Base-by-base conservation (phyloP, 495 filamentous ascomycete species). In the Hypoxylon cercidicola region DNA sequence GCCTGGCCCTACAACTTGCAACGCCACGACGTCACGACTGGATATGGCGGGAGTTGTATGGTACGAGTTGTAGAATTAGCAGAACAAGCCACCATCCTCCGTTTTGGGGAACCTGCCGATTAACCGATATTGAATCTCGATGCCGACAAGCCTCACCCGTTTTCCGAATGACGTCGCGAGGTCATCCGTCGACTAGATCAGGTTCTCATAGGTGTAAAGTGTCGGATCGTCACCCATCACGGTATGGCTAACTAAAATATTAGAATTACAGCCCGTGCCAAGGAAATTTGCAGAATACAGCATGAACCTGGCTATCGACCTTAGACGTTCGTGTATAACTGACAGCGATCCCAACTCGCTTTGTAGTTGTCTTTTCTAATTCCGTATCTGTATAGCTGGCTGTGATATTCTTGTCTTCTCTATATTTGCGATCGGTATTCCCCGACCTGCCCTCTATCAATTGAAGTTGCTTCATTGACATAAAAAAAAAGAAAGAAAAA, bases 1-100 rank as follows among this genome's bases (percentile, higher is more conserved):
- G 40, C 53, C 19, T 19, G 16, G 20, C 45, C 11, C 15, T 19
- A 25, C 45, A 16, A 59, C 43, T 18, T 55, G 48, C 55, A 55
- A 59, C 64, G 67, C 66, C 70, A 67, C 70, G 67, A 72, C 70
- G 66, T 70, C 70, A 72, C 69, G 43, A 28, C 53, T 62, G 48
- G 23, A 45, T 16, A 62, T 49, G 41, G 51, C 52, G 28, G 51
- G 25, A 28, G 25, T 7, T 57, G 32, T 48, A 48, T 30, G 21
- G 16, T 10, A 30, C 20, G n/a, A 44, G 21, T 47, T 39, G 25
- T 28, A 7, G 25, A 28, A 28, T 3, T 28, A 7, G 25, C 3
- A 39, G 25, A n/a, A 39, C 49, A 46, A 44, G 6, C 44, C 49
- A 48, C 54, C 59, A 59, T 55, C 21, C 47, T 62, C 50, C 43